Base-by-base conservation (phyloP, 345 rosid genomes). In the Atalantia buxifolia region DNA sequence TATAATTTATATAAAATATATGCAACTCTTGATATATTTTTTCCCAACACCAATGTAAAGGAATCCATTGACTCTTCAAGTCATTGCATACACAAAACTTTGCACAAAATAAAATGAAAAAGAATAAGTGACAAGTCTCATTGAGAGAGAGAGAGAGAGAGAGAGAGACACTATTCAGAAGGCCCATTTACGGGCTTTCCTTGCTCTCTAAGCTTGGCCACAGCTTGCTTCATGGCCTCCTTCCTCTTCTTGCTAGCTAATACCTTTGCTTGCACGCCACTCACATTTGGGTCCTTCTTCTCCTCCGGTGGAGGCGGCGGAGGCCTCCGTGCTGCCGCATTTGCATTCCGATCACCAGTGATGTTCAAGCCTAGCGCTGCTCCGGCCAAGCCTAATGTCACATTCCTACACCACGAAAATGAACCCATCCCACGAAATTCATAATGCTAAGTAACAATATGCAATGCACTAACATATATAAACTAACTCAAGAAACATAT, bases 181-280 rank as follows among this genome's bases (percentile, higher is more conserved):
- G 81, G 81, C 7, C 79, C 73, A 76, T 64, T 66, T 30, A 84
- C 16, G 53, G 83, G 7, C 83, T 91, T 92, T 63, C 93, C 98
- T 86, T 83, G 78, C 85, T 92, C 95, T 77, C 92, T 88, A 76
- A 91, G 84, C 81, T 85, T 92, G 67, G 91, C 90, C 9, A 90
- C 60, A 7, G 70, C 69, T 38, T 85, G 80, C 74, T 86, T 86
- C 90, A 89, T 84, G 42, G 86, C 88, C 50, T 86, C 92, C 81
- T 87, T 89, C 35, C 92, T 87, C 76, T 89, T 89, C 89, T 88
- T 93, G 84, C 97, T 96, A 10, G 98, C 98, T n/a, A 92, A 75
- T 35, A 95, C 85, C 79, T 90, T 93, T 2, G 97, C 99, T 76
- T 82, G 94, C 55, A 92, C 85, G 10, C 97, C 97, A n/a, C 89